A percentile compares a stretch with the other conserved stretches of the same genome.
phyloP scores from a whole-genome alignment of 768 basidiomycete genomes.

The Goffeauzyma gilvescens region DNA sequence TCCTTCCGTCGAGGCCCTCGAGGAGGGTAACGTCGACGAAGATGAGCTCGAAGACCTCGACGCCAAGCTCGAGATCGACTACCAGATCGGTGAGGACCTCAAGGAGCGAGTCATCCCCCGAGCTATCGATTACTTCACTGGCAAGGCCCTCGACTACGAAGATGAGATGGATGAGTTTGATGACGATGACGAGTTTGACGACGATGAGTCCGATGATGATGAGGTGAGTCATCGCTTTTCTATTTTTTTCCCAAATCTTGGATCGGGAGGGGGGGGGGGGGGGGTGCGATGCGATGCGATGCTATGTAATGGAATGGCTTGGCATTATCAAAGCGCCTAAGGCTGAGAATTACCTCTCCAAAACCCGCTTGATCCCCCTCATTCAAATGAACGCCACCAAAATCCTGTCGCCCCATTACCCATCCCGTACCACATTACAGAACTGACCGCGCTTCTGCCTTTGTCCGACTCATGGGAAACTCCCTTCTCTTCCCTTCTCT shows the following conservation, averaged over 20 bases:
- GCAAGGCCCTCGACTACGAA: slow-evolving; percentile 74
- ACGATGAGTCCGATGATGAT: slow-evolving; percentile 33
- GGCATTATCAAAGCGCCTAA: no score
- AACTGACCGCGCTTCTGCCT: no score
- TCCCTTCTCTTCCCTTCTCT: no score
- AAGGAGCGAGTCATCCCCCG: slow-evolving; percentile 96
- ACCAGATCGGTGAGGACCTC: slow-evolving; percentile 93
- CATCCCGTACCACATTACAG: background rate
- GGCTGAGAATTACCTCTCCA: slow-evolving; percentile 41
- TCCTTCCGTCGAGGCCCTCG: slow-evolving; percentile 48
- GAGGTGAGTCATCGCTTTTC: no score
- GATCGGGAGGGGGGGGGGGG: slow-evolving; percentile 32
- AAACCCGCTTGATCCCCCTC: slow-evolving; percentile 10
- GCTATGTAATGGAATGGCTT: slow-evolving; percentile 13
- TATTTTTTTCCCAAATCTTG: slow-evolving; percentile 6
- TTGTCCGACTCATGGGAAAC: no score
- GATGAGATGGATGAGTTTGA: slow-evolving; percentile 27
- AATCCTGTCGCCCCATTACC: slow-evolving; percentile 3
- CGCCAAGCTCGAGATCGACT: slow-evolving; percentile 84
- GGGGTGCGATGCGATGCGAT: slow-evolving; percentile 38
- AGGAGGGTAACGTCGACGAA: slow-evolving; percentile 50
- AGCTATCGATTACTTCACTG: slow-evolving; percentile 92
- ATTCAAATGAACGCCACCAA: slow-evolving; percentile 32
- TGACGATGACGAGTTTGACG: slow-evolving; percentile 21
- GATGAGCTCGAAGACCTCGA: slow-evolving; percentile 80